Conservation (phyloP, 768 basidiomycete species). For the Holtermanniella nyarrowii region DNA sequence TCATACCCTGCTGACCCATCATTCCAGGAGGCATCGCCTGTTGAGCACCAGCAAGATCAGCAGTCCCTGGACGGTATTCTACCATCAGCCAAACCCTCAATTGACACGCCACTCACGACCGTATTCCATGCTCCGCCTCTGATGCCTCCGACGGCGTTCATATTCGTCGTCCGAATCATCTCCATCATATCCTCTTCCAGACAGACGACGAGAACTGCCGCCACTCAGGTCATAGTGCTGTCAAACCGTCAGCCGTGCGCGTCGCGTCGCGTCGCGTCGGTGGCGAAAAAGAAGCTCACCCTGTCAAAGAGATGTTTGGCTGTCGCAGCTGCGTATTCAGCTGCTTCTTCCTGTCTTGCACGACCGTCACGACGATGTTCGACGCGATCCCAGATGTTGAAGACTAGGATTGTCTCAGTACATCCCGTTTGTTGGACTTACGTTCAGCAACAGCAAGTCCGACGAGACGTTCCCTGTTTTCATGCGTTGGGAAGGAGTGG, state of each 20-base stretch:
- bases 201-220: conserved; percentile 7
- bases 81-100: neutral
- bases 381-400: conserved; percentile 26
- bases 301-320: conserved; percentile 34
- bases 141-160: conserved; percentile 16
- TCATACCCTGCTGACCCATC: too few species aligned
- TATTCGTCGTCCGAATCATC: conserved; percentile 18
- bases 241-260: neutral
- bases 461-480: conserved; percentile 35
- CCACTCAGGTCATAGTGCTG: conserved; percentile 27
- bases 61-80: conserved; percentile 5
- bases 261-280: neutral
- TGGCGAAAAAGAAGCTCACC: conserved; percentile 9
- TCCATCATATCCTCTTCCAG: conserved; percentile 18
- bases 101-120: conserved; percentile 13
- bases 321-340: conserved; percentile 35
- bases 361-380: conserved; percentile 9
- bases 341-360: conserved; percentile 24
- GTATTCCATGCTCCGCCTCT: conserved; percentile 12
- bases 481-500: conserved; percentile 22
- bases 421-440: conserved; percentile 9
- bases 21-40: neutral
- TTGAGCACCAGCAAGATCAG: neutral
- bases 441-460: conserved; percentile 38
- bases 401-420: conserved; percentile 12